Evolutionary conservation across 2,329 filamentous ascomycete species (phyloP).

Genomic region (Neospermospora avenae): DNA sequence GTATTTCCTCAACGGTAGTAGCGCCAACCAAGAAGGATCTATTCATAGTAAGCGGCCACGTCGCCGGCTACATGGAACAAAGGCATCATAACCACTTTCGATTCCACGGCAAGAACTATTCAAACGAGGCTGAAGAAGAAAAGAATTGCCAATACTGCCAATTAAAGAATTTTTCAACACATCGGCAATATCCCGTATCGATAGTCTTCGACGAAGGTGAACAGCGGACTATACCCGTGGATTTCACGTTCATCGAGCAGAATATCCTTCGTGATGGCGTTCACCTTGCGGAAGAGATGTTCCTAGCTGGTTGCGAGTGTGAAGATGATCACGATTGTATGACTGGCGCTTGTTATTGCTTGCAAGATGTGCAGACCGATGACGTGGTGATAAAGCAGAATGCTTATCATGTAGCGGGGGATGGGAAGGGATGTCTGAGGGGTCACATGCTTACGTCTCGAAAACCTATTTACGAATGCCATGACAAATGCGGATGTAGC

Average conservation of each 20-base stretch:
- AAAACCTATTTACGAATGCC: slow-evolving; percentile 76
- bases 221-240: slow-evolving; percentile 48
- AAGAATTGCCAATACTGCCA: slow-evolving; percentile 59
- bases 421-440: slow-evolving; percentile 50
- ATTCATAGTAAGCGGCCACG: background rate
- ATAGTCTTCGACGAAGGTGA: slow-evolving; percentile 62
- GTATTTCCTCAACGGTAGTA: no score
- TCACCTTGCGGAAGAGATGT: slow-evolving; percentile 54
- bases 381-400: slow-evolving; percentile 40
- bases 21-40: no score
- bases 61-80: background rate
- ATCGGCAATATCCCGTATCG: slow-evolving; percentile 51
- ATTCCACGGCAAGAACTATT: slow-evolving; percentile 6
- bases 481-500: slow-evolving; percentile 65
- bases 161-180: slow-evolving; percentile 51
- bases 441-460: slow-evolving; percentile 50
- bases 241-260: slow-evolving; percentile 66
- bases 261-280: slow-evolving; percentile 61
- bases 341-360: slow-evolving; percentile 64
- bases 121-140: slow-evolving; percentile 36
- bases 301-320: slow-evolving; percentile 69
- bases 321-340: slow-evolving; percentile 58
- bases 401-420: slow-evolving; percentile 57
- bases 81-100: slow-evolving; percentile 6
- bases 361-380: slow-evolving; percentile 51